Conservation (phyloP, 176 grass and related monocot genomes). For the Melocanna baccifera region DNA sequence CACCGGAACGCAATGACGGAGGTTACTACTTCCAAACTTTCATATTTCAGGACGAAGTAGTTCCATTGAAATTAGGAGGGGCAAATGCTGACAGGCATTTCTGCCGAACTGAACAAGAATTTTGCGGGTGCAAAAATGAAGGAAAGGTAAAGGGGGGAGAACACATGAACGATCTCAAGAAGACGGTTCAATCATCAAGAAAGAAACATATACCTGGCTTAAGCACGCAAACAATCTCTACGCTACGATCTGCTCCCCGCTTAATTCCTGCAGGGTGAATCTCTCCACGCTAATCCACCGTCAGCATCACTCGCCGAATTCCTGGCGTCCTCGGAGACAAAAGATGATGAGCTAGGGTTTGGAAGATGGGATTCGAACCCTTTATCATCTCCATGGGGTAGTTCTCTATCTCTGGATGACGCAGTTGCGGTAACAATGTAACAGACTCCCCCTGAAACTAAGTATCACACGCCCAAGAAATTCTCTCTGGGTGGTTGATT, state of each 20-base stretch:
- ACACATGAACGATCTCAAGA: background rate
- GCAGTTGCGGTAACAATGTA: background rate
- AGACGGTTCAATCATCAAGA: background rate
- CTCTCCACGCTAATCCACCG: background rate
- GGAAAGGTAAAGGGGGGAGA: too few species aligned
- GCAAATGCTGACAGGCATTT: background rate
- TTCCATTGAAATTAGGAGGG: background rate
- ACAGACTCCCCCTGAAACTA: slow-evolving; percentile 25
- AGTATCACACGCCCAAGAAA: slow-evolving; percentile 6
- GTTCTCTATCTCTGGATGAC: background rate
- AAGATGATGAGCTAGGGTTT: background rate
- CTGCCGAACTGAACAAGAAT: background rate
- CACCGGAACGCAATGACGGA: background rate
- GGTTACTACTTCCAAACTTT: background rate
- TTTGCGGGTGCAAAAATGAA: background rate
- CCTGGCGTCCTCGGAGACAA: background rate
- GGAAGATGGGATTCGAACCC: background rate
- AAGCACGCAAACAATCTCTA: background rate
- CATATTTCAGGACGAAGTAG: background rate
- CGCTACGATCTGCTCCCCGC: background rate
- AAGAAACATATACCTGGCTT: background rate
- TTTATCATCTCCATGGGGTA: background rate
- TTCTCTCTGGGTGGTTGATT: background rate
- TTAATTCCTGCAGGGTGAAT: background rate
- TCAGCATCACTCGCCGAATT: background rate